Evolutionary conservation across 495 filamentous ascomycete species (phyloP).

Genomic region (Talaromyces wortmannii): DNA sequence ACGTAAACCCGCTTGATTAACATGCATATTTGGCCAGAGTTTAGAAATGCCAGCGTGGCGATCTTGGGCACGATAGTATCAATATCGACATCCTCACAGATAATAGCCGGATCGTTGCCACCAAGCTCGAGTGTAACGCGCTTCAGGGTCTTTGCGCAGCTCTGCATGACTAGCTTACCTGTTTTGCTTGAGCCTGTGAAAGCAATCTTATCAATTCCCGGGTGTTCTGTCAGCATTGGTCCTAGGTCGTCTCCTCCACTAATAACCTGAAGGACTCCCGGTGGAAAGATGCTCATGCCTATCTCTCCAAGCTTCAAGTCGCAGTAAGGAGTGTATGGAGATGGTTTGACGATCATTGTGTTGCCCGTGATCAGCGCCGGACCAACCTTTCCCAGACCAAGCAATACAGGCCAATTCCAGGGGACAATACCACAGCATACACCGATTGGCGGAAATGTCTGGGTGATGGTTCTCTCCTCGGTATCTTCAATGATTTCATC

Average conservation of each 20-base stretch:
- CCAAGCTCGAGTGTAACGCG: conserved; percentile 42
- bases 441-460: not conserved
- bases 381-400: not conserved
- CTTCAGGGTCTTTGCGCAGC: conserved; percentile 47
- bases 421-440: not conserved
- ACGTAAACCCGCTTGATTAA: conserved; percentile 54
- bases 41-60: no score
- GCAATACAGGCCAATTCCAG: not conserved
- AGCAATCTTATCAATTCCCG: conserved; percentile 47
- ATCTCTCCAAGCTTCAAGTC: conserved; percentile 52
- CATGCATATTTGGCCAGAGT: conserved; percentile 20
- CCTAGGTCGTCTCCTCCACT: conserved; percentile 56
- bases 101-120: conserved; percentile 54
- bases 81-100: conserved; percentile 53
- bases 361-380: conserved; percentile 43
- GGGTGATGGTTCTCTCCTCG: not conserved
- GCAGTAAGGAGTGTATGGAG: conserved; percentile 54
- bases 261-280: conserved; percentile 51
- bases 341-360: conserved; percentile 45
- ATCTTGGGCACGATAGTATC: conserved; percentile 44
- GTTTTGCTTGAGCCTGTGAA: conserved; percentile 54
- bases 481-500: not conserved
- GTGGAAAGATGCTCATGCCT: conserved; percentile 44
- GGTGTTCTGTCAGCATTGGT: conserved; percentile 39
- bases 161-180: conserved; percentile 50